Base-by-base conservation (phyloP, 1,139 yeast species). In the Citeromyces hawaiiensis region DNA sequence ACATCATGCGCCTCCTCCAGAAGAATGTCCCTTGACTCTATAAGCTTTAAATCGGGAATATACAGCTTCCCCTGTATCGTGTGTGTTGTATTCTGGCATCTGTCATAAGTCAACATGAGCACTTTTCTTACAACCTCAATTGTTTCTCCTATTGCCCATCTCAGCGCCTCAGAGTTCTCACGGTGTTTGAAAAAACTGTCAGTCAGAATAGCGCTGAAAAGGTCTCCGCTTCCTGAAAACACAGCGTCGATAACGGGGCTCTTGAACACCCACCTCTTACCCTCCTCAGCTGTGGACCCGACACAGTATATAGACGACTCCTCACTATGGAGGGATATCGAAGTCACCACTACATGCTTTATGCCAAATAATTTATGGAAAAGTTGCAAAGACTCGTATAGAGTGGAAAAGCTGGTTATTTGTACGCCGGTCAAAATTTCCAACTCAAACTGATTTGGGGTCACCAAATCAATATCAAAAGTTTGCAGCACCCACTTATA, bases 161-260 rank as follows among this genome's bases (percentile, higher is more conserved):
- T 15, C 9, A n/a, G 41, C 44, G 18, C 35, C 19, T 23, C 36
- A 11, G 7, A 5, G 4, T 7, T 19, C 4, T 4, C 21, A 19
- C 21, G 21, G 21, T 17, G 21, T 17, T 59, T 57, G 49, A 63
- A 61, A 38, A 72, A 59, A 42, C 78, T 66, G 57, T 85, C 91
- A 2, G 83, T 56, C 33, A 87, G 56, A 36, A 88, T 55, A 0
- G 95, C 94, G 0, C 94, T 74, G 54, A 91, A 86, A 36, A 91
- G 61, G 51, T 91, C 98, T 2, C 98, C 98, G 4, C 91, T 87
- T 0, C 98, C 97, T 2, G 93, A 82, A 56, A 88, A 88, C 46
- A 80, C 79, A 2, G 88, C 79, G 37, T 78, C 68, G 40, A 85
- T 70, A 36, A 48, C 65, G 56, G 56, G 71, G 69, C 55, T 60